Conservation (phyloP, 2,329 filamentous ascomycete species). For the Exophiala calicioides region DNA sequence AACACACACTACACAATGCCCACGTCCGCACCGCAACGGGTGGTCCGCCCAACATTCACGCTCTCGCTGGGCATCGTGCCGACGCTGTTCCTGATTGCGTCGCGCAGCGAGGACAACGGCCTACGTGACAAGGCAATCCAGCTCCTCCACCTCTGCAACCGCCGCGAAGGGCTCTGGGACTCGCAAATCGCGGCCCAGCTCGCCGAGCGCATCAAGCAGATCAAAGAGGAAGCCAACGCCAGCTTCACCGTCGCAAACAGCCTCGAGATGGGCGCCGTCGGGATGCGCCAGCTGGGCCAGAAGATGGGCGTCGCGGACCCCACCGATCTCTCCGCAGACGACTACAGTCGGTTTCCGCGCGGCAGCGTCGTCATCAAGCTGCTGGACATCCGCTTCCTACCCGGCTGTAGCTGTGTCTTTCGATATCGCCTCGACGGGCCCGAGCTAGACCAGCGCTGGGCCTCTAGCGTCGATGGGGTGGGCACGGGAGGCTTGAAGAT, state of each 20-base stretch:
- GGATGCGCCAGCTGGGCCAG: too few relatives aligned
- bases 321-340: too few relatives aligned
- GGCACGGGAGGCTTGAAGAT: not conserved
- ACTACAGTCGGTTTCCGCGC: too few relatives aligned
- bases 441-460: too few relatives aligned
- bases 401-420: conserved; percentile 8
- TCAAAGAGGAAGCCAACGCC: conserved; percentile 8
- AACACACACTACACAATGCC: not conserved
- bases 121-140: conserved; percentile 63
- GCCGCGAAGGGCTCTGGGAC: conserved; percentile 71
- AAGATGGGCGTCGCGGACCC: too few relatives aligned
- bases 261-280: too few relatives aligned
- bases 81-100: conserved; percentile 66
- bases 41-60: conserved; percentile 49
- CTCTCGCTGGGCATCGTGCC: conserved; percentile 66
- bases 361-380: conserved; percentile 8
- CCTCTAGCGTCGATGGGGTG: too few relatives aligned
- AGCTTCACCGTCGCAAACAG: too few relatives aligned
- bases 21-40: not conserved
- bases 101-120: conserved; percentile 62
- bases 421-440: too few relatives aligned
- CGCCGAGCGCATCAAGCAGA: conserved; percentile 14
- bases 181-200: conserved; percentile 14
- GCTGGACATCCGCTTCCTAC: conserved; percentile 14
- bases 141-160: conserved; percentile 60